Percentiles rank a stretch among this genome's conserved stretches.
phyloP scores from a whole-genome alignment of 768 basidiomycete species.

The Leccinum pellstonianum region DNA sequence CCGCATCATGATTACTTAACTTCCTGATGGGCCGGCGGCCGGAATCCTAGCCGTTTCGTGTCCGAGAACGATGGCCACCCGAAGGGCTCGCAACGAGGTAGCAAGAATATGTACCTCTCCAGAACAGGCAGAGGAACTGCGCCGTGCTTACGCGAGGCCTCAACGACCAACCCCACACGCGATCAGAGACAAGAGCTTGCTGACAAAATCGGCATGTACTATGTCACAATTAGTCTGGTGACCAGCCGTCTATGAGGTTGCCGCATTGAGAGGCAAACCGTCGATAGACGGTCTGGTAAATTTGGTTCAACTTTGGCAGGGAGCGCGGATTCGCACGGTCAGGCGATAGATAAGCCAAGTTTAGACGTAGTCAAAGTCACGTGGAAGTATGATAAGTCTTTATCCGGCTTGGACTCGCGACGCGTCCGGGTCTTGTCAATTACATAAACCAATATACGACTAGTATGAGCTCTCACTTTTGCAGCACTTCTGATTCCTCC shows the following conservation, averaged over 20 bases:
- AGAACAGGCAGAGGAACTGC: constrained; percentile 68
- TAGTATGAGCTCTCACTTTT: no score
- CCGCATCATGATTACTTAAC: constrained; percentile 32
- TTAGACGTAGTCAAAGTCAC: not conserved
- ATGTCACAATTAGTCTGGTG: no score
- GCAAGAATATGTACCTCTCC: constrained; percentile 59
- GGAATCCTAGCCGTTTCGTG: constrained; percentile 44
- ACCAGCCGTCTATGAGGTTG: no score
- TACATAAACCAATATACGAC: no score
- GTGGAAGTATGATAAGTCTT: no score
- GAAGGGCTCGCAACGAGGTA: constrained; percentile 31
- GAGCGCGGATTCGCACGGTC: not conserved
- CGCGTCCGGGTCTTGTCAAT: no score
- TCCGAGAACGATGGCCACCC: constrained; percentile 47
- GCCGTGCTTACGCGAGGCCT: constrained; percentile 53
- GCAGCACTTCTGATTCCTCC: no score
- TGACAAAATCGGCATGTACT: constrained; percentile 69
- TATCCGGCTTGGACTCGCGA: no score
- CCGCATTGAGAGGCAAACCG: no score
- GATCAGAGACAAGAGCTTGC: constrained; percentile 68
- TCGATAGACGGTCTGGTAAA: no score
- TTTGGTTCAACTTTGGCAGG: not conserved
- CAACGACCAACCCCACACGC: constrained; percentile 62
- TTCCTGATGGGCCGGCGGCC: constrained; percentile 38
- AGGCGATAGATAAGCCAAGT: not conserved